Base-by-base conservation (phyloP, 225 moss, liverwort and hornwort genomes). In the Asterella californica region DNA sequence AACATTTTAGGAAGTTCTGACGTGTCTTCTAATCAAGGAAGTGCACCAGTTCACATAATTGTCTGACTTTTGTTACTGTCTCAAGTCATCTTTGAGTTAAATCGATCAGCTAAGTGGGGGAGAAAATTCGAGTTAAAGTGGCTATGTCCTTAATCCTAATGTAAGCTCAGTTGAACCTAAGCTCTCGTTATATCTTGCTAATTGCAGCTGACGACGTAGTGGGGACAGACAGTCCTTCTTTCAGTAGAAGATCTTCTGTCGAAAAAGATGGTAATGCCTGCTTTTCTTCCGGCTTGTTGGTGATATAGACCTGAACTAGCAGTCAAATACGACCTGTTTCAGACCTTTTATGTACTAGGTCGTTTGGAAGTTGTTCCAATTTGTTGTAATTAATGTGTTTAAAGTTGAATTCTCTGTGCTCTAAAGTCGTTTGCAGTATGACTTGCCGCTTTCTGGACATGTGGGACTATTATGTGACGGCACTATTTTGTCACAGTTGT, bases 131-230 rank as follows among this genome's bases (percentile, higher is more conserved):
- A 53, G 4, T 53, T 18, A 1, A 60, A 15, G 15, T 65, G 6
- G 32, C 29, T 65, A 4, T 52, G 5, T 17, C 15, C 17, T 67
- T 36, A 30, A 30, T 29, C 32, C 64, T 8, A 32, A 29, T 27
- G 15, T 67, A 67, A 6, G 0, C 1, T 9, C 21, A 36, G 17
- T 67, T 67, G 34, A 67, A 67, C 36, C 67, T 67, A 18, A 67
- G 36, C 48, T 48, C 12, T 47, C 46, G 27, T 5, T 4, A 42
- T n/a, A 47, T 79, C 45, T 74, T 30, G 21, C 19, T 29, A 79
- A 54, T 38, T 71, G 70, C 83, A 83, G 83, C 83, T 70, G 42
- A 60, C 48, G 75, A 55, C 71, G 52, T 61, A 34, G 71, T 50
- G 32, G 76, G 38, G 53, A 57, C 75, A 29, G 27, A 42, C 10